Conservation (phyloP, 768 basidiomycete species). For the Mycena latifolia region DNA sequence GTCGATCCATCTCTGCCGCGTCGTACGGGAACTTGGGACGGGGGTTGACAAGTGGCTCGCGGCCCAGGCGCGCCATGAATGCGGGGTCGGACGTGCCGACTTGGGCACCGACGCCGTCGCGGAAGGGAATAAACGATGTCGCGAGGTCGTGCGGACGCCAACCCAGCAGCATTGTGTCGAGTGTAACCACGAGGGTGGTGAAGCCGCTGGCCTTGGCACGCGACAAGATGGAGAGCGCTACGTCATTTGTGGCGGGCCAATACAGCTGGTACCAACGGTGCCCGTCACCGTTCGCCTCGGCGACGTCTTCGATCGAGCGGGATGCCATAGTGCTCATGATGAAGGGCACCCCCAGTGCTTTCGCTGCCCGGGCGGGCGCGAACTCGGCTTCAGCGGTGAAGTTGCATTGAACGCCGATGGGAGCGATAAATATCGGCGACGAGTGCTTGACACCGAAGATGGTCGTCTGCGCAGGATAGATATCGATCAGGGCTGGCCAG, state of each 20-base stretch:
- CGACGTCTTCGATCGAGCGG: conserved; percentile 82
- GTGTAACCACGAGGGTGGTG: conserved; percentile 78
- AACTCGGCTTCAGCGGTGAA: conserved; percentile 79
- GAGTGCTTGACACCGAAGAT: conserved; percentile 76
- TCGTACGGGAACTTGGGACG: conserved; percentile 71
- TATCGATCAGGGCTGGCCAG: too few species aligned
- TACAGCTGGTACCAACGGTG: conserved; percentile 88
- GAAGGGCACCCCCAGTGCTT: conserved; percentile 71
- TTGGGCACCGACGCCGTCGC: conserved; percentile 74
- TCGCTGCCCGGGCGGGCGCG: conserved; percentile 75
- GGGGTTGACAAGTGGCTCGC: conserved; percentile 56
- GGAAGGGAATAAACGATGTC: conserved; percentile 73
- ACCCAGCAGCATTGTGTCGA: conserved; percentile 79
- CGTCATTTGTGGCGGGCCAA: conserved; percentile 73
- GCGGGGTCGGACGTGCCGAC: conserved; percentile 81
- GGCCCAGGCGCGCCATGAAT: conserved; percentile 73
- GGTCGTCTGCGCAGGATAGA: conserved; percentile 61
- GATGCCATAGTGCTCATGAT: conserved; percentile 82
- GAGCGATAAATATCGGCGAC: conserved; percentile 74
- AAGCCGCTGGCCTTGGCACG: conserved; percentile 78
- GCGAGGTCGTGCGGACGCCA: conserved; percentile 84
- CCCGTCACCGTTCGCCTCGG: conserved; percentile 73
- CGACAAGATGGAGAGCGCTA: conserved; percentile 72
- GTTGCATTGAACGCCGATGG: conserved; percentile 84
- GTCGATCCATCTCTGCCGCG: conserved; percentile 56